A percentile compares a stretch with the other conserved stretches of the same genome.
Conservation (phyloP, 164 flowering plant species). For the Vitis riparia region DNA sequence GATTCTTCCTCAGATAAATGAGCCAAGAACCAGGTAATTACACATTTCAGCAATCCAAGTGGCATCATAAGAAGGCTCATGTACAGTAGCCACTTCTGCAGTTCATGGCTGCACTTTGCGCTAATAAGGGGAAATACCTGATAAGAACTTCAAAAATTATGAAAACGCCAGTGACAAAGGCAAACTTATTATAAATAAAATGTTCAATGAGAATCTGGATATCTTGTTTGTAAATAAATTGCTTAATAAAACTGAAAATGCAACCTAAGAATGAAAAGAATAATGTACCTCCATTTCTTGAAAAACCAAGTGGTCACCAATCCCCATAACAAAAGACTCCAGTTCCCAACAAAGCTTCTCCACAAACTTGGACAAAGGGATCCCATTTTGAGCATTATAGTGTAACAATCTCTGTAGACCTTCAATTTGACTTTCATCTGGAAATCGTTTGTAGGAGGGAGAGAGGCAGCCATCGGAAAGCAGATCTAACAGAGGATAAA, state of each 20-base stretch:
- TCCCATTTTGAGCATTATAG: constrained; percentile 23
- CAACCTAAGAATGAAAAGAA: background rate
- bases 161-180: background rate
- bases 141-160: constrained; percentile 12
- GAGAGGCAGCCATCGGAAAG: constrained; percentile 17
- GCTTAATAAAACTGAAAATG: too few relatives aligned
- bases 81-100: constrained; percentile 50
- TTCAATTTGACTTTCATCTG: constrained; percentile 42
- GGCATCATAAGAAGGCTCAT: constrained; percentile 68
- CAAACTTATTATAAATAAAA: constrained; percentile 1
- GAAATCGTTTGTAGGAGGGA: constrained; percentile 25
- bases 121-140: constrained; percentile 64
- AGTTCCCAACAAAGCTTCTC: constrained; percentile 51
- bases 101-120: constrained; percentile 48
- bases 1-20: constrained; percentile 58
- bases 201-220: background rate
- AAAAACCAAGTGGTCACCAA: constrained; percentile 46
- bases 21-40: constrained; percentile 61
- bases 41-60: constrained; percentile 71
- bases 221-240: background rate
- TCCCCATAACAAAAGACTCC: constrained; percentile 37
- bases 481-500: constrained; percentile 42
- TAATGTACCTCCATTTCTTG: constrained; percentile 68
- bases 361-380: constrained; percentile 31
- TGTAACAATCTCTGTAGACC: constrained; percentile 43